These are phyloP conservation scores for Stephania yunnanensis DNA, from an alignment of 164 flowering plant genomes.

Conservation along the genomic window DNA sequence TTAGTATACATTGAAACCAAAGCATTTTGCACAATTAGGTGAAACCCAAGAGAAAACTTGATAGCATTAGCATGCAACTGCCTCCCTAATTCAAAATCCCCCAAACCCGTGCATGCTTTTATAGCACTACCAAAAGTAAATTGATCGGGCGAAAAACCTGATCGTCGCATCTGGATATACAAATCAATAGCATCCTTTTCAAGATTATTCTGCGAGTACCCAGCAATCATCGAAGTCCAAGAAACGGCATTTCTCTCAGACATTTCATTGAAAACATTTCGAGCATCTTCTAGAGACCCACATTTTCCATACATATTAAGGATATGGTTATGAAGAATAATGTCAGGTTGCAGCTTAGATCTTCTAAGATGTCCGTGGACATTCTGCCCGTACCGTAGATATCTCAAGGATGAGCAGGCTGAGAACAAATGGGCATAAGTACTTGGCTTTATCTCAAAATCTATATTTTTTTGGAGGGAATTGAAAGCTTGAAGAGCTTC, in stretches of 20 bases:
- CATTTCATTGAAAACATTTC: slow-evolving; percentile 50
- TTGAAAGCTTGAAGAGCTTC: slow-evolving; percentile 58
- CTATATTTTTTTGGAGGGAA: slow-evolving; percentile 26
- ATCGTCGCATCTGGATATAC: slow-evolving; percentile 39
- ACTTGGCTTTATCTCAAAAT: slow-evolving; percentile 23
- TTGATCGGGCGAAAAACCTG: slow-evolving; percentile 48
- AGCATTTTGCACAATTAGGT: slow-evolving; percentile 51
- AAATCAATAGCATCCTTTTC: slow-evolving; percentile 38
- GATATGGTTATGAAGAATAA: slow-evolving; percentile 48
- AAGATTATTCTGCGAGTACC: slow-evolving; percentile 43
- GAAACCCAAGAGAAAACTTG: slow-evolving; percentile 38
- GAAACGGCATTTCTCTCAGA: slow-evolving; percentile 47
- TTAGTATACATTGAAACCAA: slow-evolving; percentile 62
- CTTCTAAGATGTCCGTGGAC: slow-evolving; percentile 40
- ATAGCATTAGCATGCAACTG: slow-evolving; percentile 55
- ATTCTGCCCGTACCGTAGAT: slow-evolving; percentile 34
- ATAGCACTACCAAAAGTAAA: slow-evolving; percentile 51
- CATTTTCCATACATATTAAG: slow-evolving; percentile 72
- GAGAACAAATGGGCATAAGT: slow-evolving; percentile 42
- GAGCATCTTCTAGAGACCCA: slow-evolving; percentile 46
- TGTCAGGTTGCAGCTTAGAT: slow-evolving; percentile 32
- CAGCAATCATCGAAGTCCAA: slow-evolving; percentile 69
- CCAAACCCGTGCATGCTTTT: slow-evolving; percentile 44
- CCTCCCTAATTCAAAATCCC: slow-evolving; percentile 35
- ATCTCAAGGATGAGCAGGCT: slow-evolving; percentile 49